Percentiles rank a stretch among this genome's conserved stretches.
phyloP scores from a whole-genome alignment of 2,329 filamentous ascomycete species.

The Claviceps sp. region DNA sequence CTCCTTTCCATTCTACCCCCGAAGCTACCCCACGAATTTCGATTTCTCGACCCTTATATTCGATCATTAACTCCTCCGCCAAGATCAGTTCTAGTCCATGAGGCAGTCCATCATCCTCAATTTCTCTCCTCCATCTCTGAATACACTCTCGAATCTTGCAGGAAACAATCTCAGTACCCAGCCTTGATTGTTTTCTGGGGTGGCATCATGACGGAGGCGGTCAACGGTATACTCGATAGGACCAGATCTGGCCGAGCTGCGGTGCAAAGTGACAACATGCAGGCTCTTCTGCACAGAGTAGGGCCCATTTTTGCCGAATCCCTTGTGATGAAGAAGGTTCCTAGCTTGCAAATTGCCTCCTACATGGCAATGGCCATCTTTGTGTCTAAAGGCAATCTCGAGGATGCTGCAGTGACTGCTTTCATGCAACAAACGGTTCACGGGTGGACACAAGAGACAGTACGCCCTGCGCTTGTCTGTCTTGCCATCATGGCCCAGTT shows the following conservation, averaged over 20 bases:
- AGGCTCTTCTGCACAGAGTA: conserved; percentile 57
- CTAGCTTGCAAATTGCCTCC: conserved; percentile 71
- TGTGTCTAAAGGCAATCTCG: conserved; percentile 66
- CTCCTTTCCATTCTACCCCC: conserved; percentile 74
- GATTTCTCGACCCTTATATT: conserved; percentile 78
- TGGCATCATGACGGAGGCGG: conserved; percentile 70
- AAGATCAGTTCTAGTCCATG: conserved; percentile 69
- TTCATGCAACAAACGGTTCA: conserved; percentile 80
- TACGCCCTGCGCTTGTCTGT: conserved; percentile 62
- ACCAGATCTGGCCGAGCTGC: conserved; percentile 61
- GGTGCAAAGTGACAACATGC: conserved; percentile 67
- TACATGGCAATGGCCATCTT: conserved; percentile 87
- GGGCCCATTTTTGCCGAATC: conserved; percentile 62
- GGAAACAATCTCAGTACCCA: conserved; percentile 59
- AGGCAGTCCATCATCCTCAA: conserved; percentile 61
- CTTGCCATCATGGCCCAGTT: conserved; percentile 72
- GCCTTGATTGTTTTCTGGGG: conserved; percentile 83
- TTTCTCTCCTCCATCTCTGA: conserved; percentile 68
- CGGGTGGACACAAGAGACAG: conserved; percentile 63
- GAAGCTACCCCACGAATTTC: conserved; percentile 61
- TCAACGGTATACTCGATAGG: conserved; percentile 69
- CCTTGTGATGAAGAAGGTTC: conserved; percentile 58
- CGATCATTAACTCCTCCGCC: conserved; percentile 63
- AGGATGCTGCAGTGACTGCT: conserved; percentile 66
- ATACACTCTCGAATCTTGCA: conserved; percentile 64